A percentile compares a stretch with the other conserved stretches of the same genome.
phyloP scores from a whole-genome alignment of 2,329 filamentous ascomycete genomes.

The Penicillium brevicompactum region DNA sequence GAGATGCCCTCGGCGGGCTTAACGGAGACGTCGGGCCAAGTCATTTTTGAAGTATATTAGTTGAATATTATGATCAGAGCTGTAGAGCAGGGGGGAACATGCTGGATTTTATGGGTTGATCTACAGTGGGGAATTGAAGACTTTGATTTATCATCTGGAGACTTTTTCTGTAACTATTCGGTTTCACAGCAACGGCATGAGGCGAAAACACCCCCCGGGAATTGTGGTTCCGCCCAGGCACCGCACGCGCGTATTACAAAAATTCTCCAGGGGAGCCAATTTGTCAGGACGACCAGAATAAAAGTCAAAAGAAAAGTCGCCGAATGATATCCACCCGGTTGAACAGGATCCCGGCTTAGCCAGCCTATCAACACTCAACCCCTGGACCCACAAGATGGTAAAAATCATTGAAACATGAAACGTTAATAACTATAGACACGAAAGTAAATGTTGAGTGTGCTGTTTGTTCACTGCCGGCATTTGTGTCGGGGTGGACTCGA shows the following conservation, averaged over 20 bases:
- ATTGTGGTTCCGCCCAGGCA: neutral
- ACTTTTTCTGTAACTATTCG: neutral
- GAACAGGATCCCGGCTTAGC: neutral
- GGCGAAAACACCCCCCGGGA: neutral
- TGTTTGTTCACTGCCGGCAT: too few relatives aligned
- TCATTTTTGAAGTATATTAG: slow-evolving; percentile 17
- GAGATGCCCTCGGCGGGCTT: slow-evolving; percentile 44
- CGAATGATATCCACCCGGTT: slow-evolving; percentile 1
- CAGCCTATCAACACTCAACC: neutral
- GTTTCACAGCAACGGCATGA: neutral
- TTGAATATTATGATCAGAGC: neutral
- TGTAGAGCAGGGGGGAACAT: neutral
- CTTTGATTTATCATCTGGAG: neutral
- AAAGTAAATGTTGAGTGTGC: neutral
- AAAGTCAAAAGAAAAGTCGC: neutral
- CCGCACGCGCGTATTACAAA: neutral
- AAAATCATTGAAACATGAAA: neutral
- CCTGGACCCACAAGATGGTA: neutral
- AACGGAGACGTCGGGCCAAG: slow-evolving; percentile 37
- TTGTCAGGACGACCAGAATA: neutral
- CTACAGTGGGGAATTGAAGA: neutral
- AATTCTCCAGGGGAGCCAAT: neutral
- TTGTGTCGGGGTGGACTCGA: too few relatives aligned
- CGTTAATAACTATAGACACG: neutral
- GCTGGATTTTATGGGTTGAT: neutral